Evolutionary conservation across 2,329 filamentous ascomycete species (phyloP), one percentile per base, ranked within the genome.

Genomic region (Penicillium freii): DNA sequence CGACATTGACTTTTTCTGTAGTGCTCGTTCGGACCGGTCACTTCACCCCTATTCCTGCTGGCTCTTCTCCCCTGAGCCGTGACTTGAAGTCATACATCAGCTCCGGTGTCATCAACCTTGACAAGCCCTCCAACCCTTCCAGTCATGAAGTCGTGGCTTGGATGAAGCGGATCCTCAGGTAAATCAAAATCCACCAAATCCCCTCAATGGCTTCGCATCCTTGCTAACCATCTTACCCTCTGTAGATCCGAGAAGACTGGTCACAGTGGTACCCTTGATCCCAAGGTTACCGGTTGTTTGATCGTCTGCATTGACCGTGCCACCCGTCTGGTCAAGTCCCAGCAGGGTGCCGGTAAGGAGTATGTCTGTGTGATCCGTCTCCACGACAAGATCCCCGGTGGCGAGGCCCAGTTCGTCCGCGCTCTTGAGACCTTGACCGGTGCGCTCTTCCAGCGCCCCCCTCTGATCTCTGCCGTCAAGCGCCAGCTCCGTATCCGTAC

Each of bases 91-190:
- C 90, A 64, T 99, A 97, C 81, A 87, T 99, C 75, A 93, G 90
- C 76, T 96, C 91, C 63, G 94, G 94, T 80, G 93, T 99, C 58
- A 97, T 99, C 80, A 99, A 99, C 81, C 87, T 97, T 68, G 91
- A 95, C 81, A 96, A 96, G 82, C 94, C 93, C 57, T 95, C 92
- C 52, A 99, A 99, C 82, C 93, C 93, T 54, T 97, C 92, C 66
- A 94, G 89, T 72, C 94, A 99, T 84, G 94, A 99, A 83, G 94
- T 99, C 66, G 94, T 99, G 73, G 93, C 94, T 66, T 99, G 94
- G 94, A 90, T 97, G 69, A 99, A 99, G 88, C 88, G 93, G 70
- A 97, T 97, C 71, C 84, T 99, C 56, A 88, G 89, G 89, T 92
- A 85, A 78, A 31, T 19, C 25, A 43, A 25, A 31, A 11, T 9